These are phyloP conservation scores for Salix udensis DNA, from an alignment of 345 rosid genomes.

Conservation along the genomic window DNA sequence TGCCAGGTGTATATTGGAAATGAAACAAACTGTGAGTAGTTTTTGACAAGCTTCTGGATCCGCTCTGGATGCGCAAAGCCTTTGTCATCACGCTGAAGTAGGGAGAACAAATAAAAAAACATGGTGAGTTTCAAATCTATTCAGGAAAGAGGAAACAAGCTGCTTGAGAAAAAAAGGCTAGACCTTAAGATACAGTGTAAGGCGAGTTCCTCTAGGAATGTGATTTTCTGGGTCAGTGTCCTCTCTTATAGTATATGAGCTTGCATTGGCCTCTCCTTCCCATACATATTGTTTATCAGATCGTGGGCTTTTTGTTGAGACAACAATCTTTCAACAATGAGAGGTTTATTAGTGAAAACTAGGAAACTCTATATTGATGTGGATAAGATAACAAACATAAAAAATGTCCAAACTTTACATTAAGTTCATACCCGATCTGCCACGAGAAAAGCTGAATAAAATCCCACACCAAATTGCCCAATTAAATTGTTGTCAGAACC, in stretches of 20 bases:
- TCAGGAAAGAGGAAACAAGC: neutral
- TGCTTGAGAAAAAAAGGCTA: slow-evolving; percentile 6
- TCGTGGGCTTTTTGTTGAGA: slow-evolving; percentile 86
- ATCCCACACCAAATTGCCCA: slow-evolving; percentile 98
- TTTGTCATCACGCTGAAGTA: slow-evolving; percentile 71
- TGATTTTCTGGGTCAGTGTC: slow-evolving; percentile 77
- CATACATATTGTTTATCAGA: slow-evolving; percentile 89
- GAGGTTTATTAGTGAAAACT: neutral
- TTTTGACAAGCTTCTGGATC: slow-evolving; percentile 87
- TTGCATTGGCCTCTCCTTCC: slow-evolving; percentile 93
- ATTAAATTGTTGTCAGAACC: slow-evolving; percentile 79
- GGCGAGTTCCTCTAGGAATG: slow-evolving; percentile 82
- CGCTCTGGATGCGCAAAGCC: slow-evolving; percentile 89
- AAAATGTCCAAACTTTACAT: neutral
- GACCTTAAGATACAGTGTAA: slow-evolving; percentile 89
- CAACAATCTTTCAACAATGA: slow-evolving; percentile 50
- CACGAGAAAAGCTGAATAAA: slow-evolving; percentile 92
- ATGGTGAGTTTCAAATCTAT: slow-evolving; percentile 12
- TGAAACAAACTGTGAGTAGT: slow-evolving; percentile 95
- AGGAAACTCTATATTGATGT: slow-evolving; percentile 5
- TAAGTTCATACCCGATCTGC: slow-evolving; percentile 58
- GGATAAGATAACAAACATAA: neutral
- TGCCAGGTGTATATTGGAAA: slow-evolving; percentile 99
- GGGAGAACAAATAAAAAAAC: slow-evolving; percentile 2
- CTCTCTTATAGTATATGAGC: slow-evolving; percentile 75